Base-by-base conservation (phyloP, 2,329 filamentous ascomycete genomes). In the Dothistroma pini region DNA sequence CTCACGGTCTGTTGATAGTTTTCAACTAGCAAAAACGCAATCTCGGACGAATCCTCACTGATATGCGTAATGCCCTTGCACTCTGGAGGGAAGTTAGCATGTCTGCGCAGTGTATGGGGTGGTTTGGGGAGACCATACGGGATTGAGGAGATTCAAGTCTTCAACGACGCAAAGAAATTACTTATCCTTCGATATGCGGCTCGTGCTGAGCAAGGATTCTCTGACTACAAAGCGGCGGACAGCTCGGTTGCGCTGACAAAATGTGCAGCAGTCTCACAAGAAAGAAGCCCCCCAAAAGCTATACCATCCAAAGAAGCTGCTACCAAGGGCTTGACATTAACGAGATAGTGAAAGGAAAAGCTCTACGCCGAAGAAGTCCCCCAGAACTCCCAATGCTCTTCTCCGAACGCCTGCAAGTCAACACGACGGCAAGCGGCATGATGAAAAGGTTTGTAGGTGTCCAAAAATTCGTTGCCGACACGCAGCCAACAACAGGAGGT, bases 21-120 rank as follows among this genome's bases (percentile, higher is more conserved):
- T 89, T 89, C 88, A 90, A 90, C 87, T 89, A 91, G 89, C 89
- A 91, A 90, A 89, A 90, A 90, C 83, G 84, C 84, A 84, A 85
- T 86, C 87, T 91, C 89, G 86, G 89, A 91, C 86, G 84, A 86
- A 87, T 90, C 89, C 86, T 91, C 89, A 91, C 86, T 88, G 87
- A 85, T 85, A 87, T 84, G 84, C 86, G 84, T 90, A 89, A 88
- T 84, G 87, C 89, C 87, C 86, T 79, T 87, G 86, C 86, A 88
- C 85, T 82, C 75, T 80, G 83, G 14, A 44, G 86, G 86, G 78
- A 57, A 12, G 48, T 35, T 12, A 52, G 48, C 31, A 8, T n/a
- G 44, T 49, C 54, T 41, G n/a, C n/a, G 21, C 31, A 31, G n/a
- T 35, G 35, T 49, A 44, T 16, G 21, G 48, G 22, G 12, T 55